Base-by-base conservation (phyloP, 1,284 basidiomycete genomes). In the Golubevia pallescens region DNA sequence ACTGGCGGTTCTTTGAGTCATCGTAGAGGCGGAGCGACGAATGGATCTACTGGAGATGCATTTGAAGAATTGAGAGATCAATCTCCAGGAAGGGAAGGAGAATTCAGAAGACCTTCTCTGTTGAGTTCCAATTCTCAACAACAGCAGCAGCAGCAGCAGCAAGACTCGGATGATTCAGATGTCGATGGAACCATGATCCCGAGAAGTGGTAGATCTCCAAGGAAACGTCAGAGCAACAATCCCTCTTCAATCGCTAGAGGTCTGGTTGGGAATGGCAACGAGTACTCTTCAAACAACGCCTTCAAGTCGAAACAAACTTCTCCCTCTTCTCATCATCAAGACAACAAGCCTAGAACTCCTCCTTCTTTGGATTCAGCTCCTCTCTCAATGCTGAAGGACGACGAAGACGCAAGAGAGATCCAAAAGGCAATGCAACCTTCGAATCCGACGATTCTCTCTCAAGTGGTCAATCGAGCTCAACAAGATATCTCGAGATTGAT, bases 141-240 rank as follows among this genome's bases (percentile, higher is more conserved):
- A n/a, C n/a, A n/a, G n/a, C n/a, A n/a, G n/a, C n/a, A n/a, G n/a
- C n/a, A n/a, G n/a, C n/a, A n/a, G n/a, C 34, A 38, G 10, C 10
- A 38, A 28, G 71, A 74, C 13, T 73, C 71, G 59, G 71, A 71
- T 23, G 72, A 76, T 3, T 71, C 71, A 7, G 72, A 74, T 19
- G 14, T 70, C 5, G 71, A 71, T 52, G 69, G 64, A 51, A 67
- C 69, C 13, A 61, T 58, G 16, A 42, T 71, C 52, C 67, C 71
- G n/a, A 69, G 72, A 58, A 75, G n/a, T n/a, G n/a, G n/a, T n/a
- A n/a, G 71, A 61, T 63, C 71, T 23, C 67, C 69, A n/a, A 62
- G 62, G 57, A 8, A 55, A 53, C 28, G 57, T 19, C 51, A 19
- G 19, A 38, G 3, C 10, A 10, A 10, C 5, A 38, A 38, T 38